phyloP scores from a whole-genome alignment of 2,329 filamentous ascomycete species.

The Daldinia eschscholtzii region DNA sequence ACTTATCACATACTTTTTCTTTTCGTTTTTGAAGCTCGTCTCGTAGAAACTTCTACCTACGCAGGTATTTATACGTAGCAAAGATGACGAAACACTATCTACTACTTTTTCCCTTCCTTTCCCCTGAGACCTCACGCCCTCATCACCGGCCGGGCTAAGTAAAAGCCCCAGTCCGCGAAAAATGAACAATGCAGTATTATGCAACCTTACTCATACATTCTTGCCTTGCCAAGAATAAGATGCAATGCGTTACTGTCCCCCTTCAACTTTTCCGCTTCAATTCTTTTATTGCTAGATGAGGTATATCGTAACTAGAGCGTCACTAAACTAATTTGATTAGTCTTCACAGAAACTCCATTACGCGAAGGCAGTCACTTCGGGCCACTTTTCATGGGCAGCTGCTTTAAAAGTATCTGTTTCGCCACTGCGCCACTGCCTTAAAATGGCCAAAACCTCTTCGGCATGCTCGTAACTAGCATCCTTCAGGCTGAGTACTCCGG shows the following conservation, averaged over 20 bases:
- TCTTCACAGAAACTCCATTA: conserved; percentile 52
- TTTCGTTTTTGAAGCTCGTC: neutral
- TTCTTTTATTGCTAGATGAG: neutral
- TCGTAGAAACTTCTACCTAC: neutral
- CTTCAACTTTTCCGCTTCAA: neutral
- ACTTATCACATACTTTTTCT: conserved; percentile 4
- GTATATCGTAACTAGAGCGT: conserved; percentile 4
- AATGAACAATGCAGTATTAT: conserved; percentile 23
- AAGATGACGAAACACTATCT: conserved; percentile 11
- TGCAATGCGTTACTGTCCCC: conserved; percentile 16
- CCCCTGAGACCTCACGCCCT: neutral
- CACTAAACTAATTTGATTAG: neutral
- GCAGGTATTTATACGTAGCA: conserved; percentile 5
- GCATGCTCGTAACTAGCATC: conserved; percentile 64
- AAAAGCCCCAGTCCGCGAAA: conserved; percentile 1
- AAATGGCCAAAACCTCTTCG: conserved; percentile 55
- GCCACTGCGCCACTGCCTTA: conserved; percentile 64
- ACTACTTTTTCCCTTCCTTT: conserved; percentile 19
- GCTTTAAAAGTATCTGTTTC: conserved; percentile 63
- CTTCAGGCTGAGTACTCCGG: conserved; percentile 63
- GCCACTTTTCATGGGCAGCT: conserved; percentile 64
- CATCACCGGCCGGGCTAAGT: neutral
- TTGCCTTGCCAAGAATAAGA: conserved; percentile 20
- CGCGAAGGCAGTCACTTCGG: conserved; percentile 62
- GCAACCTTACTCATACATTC: conserved; percentile 25